These are phyloP conservation scores for Globisporangium emineosum DNA, from an alignment of 352 stramenopile species.

Conservation along the genomic window DNA sequence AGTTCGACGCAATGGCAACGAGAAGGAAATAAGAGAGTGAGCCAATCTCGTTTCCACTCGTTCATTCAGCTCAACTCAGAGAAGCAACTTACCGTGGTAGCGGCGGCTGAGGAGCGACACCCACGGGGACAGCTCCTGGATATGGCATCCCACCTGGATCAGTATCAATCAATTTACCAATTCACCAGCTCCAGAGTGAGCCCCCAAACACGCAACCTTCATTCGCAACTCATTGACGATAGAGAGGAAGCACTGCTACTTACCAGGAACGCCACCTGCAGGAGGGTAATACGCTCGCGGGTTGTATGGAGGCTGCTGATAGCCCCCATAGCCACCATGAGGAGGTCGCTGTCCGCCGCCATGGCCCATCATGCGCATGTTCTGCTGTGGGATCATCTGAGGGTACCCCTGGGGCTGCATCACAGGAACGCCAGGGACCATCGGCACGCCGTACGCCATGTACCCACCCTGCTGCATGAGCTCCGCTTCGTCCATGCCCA, in stretches of 20 bases:
- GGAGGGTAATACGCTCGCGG: slow-evolving; percentile 50
- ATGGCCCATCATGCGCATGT: slow-evolving; percentile 42
- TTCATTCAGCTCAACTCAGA: no score
- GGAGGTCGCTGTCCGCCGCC: slow-evolving; percentile 33
- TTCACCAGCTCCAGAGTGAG: background rate
- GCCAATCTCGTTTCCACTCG: background rate
- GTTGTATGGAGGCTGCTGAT: slow-evolving; percentile 59
- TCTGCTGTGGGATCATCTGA: slow-evolving; percentile 63
- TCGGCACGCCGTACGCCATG: slow-evolving; percentile 63
- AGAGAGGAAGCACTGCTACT: background rate
- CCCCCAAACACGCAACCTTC: background rate
- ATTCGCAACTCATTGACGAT: background rate
- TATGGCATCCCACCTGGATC: slow-evolving; percentile 30
- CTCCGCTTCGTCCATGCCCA: slow-evolving; percentile 44
- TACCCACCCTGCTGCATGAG: slow-evolving; percentile 50
- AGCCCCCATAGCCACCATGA: slow-evolving; percentile 36
- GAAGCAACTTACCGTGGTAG: slow-evolving; percentile 32
- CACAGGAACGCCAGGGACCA: slow-evolving; percentile 52
- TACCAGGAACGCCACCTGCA: slow-evolving; percentile 31
- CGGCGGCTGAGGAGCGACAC: slow-evolving; percentile 36
- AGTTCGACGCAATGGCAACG: no score
- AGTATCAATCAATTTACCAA: background rate
- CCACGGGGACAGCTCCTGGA: slow-evolving; percentile 16
- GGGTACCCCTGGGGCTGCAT: slow-evolving; percentile 67
- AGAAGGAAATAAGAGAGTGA: background rate